Base-by-base conservation (phyloP, 2,329 filamentous ascomycete genomes). In the Nemania sp. region DNA sequence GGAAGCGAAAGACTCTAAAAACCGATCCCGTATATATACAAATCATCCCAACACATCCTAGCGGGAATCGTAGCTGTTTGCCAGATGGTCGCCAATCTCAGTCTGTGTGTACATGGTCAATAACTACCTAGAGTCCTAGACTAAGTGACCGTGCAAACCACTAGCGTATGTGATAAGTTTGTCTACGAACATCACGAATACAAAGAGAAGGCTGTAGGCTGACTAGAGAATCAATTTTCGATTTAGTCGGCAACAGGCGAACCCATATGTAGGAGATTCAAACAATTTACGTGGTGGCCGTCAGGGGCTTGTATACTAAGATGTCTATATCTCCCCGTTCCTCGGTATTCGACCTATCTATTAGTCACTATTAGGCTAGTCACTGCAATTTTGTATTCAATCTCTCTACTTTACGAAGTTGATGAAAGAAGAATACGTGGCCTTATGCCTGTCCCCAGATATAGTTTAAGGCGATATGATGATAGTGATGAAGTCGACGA, bases 1-100 rank as follows among this genome's bases (percentile, higher is more conserved):
- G 64, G 56, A 43, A 61, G 38, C 18, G 35, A 29, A 58, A 29
- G 32, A 52, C 26, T 49, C 15, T 51, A 52, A 1, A 22, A 22
- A 45, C 38, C 22, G 29, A 60, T 56, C 26, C 64, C 47, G n/a
- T 18, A 59, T n/a, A 7, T 59, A 15, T 15, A 61, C 22, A 26
- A 32, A 53, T n/a, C 8, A 63, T 47, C 35, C 22, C 18, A 27
- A 54, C 43, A 43, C 5, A 22, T 55, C n/a, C 15, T 45, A 53
- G 22, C 5, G 51, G 41, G 51, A 43, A 22, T n/a, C 20, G 38
- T 32, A 24, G 47, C 38, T 5, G 11, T 35, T 20, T 13, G 24
- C 20, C 11, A 45, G 29, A 26, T 13, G 20, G 38, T 10, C 24
- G 49, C 24, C 29, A 54, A 45, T 26, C 7, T 45, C 49, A 27